phyloP scores from a whole-genome alignment of 108 stramenopile species.

The Nitzschia putrida region DNA sequence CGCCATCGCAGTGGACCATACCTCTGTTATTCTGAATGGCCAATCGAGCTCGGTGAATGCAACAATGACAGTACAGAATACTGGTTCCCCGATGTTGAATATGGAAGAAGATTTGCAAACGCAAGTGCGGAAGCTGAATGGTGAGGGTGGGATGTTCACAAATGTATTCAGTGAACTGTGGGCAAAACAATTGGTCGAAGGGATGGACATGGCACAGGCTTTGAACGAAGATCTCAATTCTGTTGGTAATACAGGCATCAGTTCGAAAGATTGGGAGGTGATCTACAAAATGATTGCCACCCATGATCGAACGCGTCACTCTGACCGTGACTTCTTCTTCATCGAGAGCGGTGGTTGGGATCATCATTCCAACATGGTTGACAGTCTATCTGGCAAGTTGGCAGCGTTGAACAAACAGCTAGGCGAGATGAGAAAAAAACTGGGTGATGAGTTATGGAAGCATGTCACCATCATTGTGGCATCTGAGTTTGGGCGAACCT shows the following conservation, averaged over 20 bases:
- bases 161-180: constrained; percentile 56
- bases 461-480: constrained; percentile 60
- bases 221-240: no score
- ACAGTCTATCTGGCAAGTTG: no score
- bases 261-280: no score
- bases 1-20: constrained; percentile 25
- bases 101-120: constrained; percentile 26
- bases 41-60: neutral
- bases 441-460: constrained; percentile 59
- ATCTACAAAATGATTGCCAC: no score
- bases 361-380: constrained; percentile 40
- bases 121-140: constrained; percentile 38
- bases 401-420: neutral
- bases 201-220: constrained; percentile 37
- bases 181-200: constrained; percentile 42
- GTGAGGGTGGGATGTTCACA: constrained; percentile 26
- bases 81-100: constrained; percentile 24
- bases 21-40: constrained; percentile 25
- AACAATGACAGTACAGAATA: constrained; percentile 14
- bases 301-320: constrained; percentile 30
- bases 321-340: constrained; percentile 64
- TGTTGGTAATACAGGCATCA: no score
- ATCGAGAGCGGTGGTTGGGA: constrained; percentile 63
- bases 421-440: constrained; percentile 28
- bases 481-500: constrained; percentile 72